Evolutionary conservation across 108 stramenopile genomes (phyloP).

Genomic region (Cyclostephanos invisitatus): DNA sequence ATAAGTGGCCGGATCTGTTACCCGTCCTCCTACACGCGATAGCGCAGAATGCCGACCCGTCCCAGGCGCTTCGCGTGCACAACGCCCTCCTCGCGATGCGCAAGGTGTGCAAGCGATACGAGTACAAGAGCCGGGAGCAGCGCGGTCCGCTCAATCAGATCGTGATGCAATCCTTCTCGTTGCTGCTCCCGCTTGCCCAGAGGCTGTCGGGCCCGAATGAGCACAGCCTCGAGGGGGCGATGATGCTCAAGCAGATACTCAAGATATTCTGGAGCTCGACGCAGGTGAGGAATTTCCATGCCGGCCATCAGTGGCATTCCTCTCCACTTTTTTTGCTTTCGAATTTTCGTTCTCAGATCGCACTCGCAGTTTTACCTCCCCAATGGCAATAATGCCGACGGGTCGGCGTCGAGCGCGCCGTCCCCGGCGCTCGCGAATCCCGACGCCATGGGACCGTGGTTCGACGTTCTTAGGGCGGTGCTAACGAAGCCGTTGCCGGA

Average conservation of each 20-base stretch:
- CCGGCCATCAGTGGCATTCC: too few relatives aligned
- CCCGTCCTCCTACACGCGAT: slow-evolving; percentile 84
- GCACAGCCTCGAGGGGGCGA: slow-evolving; percentile 82
- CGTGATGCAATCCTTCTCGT: slow-evolving; percentile 81
- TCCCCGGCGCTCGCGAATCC: slow-evolving; percentile 66
- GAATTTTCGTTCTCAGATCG: too few relatives aligned
- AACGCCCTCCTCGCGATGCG: slow-evolving; percentile 93
- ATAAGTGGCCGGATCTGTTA: slow-evolving; percentile 88
- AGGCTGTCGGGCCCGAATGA: slow-evolving; percentile 63
- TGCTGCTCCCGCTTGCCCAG: slow-evolving; percentile 81
- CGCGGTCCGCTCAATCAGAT: slow-evolving; percentile 91
- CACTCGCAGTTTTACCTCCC: slow-evolving; percentile 87
- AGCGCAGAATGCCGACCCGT: slow-evolving; percentile 60
- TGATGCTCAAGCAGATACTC: slow-evolving; percentile 94
- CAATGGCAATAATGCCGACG: slow-evolving; percentile 62
- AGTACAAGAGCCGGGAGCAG: slow-evolving; percentile 92
- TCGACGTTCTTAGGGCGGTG: slow-evolving; percentile 72
- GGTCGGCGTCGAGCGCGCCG: slow-evolving; percentile 37
- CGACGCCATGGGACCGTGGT: slow-evolving; percentile 87
- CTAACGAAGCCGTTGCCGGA: slow-evolving; percentile 82
- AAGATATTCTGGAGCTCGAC: slow-evolving; percentile 98
- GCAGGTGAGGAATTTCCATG: too few relatives aligned
- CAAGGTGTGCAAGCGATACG: slow-evolving; percentile 96
- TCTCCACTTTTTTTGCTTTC: too few relatives aligned
- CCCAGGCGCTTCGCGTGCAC: slow-evolving; percentile 80